Percentiles rank a stretch among this genome's conserved stretches.
phyloP scores from a whole-genome alignment of 345 rosid genomes.

The Populus davidiana region DNA sequence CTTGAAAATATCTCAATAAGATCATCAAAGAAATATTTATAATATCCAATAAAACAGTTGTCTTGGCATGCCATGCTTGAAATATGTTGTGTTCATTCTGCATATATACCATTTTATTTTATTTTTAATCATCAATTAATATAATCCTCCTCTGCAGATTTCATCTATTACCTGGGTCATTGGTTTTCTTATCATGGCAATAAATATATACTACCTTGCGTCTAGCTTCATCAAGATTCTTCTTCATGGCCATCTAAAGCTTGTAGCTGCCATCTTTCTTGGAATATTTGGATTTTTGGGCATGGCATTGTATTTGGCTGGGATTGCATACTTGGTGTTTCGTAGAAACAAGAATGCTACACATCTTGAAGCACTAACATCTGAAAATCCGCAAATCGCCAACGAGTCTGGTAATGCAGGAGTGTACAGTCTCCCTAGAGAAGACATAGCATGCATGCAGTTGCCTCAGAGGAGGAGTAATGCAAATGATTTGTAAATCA shows the following conservation, averaged over 20 bases:
- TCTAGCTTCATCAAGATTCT: slow-evolving; percentile 59
- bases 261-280: slow-evolving; percentile 38
- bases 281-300: slow-evolving; percentile 65
- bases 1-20: too few species aligned
- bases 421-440: slow-evolving; percentile 44
- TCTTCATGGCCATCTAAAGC: slow-evolving; percentile 41
- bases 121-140: too few species aligned
- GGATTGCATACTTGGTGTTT: slow-evolving; percentile 64
- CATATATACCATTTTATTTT: too few species aligned
- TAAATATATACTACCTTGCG: slow-evolving; percentile 63
- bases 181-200: slow-evolving; percentile 71
- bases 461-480: slow-evolving; percentile 45
- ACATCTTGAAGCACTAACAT: slow-evolving; percentile 47
- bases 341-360: slow-evolving; percentile 49
- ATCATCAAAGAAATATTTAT: too few species aligned
- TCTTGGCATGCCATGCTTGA: too few species aligned
- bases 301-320: slow-evolving; percentile 59
- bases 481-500: neutral
- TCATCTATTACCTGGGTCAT: slow-evolving; percentile 74
- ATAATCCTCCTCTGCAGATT: slow-evolving; percentile 33
- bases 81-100: too few species aligned
- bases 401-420: slow-evolving; percentile 20
- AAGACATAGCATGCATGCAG: slow-evolving; percentile 68
- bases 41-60: too few species aligned
- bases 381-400: slow-evolving; percentile 23